These are phyloP conservation scores for Fonsecaea multimorphosa DNA, from an alignment of 2,329 filamentous ascomycete species.

Conservation along the genomic window DNA sequence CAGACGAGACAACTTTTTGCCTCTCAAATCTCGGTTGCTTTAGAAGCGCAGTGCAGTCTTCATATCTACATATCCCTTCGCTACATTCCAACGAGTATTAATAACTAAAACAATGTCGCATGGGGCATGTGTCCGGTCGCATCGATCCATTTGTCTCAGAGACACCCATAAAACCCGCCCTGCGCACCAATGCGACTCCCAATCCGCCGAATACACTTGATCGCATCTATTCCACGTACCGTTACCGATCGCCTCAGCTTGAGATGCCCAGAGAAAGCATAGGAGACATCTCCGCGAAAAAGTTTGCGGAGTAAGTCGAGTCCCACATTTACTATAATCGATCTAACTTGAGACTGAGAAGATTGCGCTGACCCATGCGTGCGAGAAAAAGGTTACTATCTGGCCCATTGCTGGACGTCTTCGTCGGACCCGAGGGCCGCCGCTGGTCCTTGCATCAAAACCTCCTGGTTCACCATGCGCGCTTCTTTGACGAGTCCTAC, in stretches of 20 bases:
- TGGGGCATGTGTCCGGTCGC: conserved; percentile 24
- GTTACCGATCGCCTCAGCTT: conserved; percentile 5
- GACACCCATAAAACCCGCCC: conserved; percentile 19
- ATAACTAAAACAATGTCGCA: conserved; percentile 30
- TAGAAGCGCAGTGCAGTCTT: conserved; percentile 17
- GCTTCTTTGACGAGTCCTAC: conserved; percentile 49
- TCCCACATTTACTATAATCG: not conserved
- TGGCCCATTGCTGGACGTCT: conserved; percentile 59
- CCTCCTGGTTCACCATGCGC: conserved; percentile 60
- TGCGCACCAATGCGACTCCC: conserved; percentile 20
- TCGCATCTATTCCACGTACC: conserved; percentile 23
- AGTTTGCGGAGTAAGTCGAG: conserved; percentile 60
- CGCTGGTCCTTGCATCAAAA: conserved; percentile 61
- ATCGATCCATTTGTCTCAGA: conserved; percentile 22
- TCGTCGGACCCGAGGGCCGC: conserved; percentile 55
- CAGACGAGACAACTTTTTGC: not conserved
- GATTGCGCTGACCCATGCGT: conserved; percentile 30
- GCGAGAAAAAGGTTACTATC: conserved; percentile 55
- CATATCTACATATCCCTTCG: conserved; percentile 8
- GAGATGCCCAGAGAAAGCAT: conserved; percentile 48
- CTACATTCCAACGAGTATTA: conserved; percentile 18
- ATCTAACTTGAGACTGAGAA: conserved; percentile 19
- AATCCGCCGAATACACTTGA: conserved; percentile 22
- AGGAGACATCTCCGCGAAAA: conserved; percentile 54
- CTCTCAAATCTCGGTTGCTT: not conserved